Conservation (phyloP, 805 yeast species). For the Metschnikowia kofuensis region DNA sequence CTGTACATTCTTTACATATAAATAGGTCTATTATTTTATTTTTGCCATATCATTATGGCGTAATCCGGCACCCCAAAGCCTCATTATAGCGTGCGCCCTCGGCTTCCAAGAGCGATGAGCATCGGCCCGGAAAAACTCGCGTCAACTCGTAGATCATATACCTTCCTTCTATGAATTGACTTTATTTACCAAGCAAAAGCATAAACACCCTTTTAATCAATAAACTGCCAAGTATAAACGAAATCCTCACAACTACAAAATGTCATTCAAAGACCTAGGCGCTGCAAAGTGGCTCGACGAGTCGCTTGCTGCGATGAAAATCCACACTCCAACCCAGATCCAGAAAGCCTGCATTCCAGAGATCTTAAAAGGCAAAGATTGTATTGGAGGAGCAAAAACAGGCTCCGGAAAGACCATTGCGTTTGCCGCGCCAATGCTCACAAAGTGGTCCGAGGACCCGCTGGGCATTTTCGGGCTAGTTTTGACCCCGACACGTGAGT, state of each 20-base stretch:
- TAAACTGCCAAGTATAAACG: no score
- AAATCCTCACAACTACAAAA: no score
- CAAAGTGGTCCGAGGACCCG: conserved; percentile 94
- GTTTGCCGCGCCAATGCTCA: conserved; percentile 95
- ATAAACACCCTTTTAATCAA: no score
- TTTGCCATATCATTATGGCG: no score
- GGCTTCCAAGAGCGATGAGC: conserved; percentile 11
- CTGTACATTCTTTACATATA: no score
- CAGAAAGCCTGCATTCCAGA: conserved; percentile 88
- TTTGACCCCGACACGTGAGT: conserved; percentile 88
- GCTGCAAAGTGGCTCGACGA: conserved; percentile 85
- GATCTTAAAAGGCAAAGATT: conserved; percentile 78
- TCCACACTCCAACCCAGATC: conserved; percentile 78
- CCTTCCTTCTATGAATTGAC: no score
- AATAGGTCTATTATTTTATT: no score
- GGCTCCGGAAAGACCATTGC: conserved; percentile 98
- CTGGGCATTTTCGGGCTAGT: conserved; percentile 87
- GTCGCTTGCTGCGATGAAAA: conserved; percentile 76
- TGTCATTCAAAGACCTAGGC: conserved; percentile 63
- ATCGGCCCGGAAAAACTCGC: conserved; percentile 14
- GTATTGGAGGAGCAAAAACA: conserved; percentile 97
- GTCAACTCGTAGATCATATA: neutral
- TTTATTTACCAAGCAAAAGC: no score
- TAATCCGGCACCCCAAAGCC: no score
- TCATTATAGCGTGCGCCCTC: no score